A percentile compares a stretch with the other conserved stretches of the same genome.
These are phyloP conservation scores for Fusarium sp. DNA, from an alignment of 2,329 filamentous ascomycete genomes.

Conservation along the genomic window DNA sequence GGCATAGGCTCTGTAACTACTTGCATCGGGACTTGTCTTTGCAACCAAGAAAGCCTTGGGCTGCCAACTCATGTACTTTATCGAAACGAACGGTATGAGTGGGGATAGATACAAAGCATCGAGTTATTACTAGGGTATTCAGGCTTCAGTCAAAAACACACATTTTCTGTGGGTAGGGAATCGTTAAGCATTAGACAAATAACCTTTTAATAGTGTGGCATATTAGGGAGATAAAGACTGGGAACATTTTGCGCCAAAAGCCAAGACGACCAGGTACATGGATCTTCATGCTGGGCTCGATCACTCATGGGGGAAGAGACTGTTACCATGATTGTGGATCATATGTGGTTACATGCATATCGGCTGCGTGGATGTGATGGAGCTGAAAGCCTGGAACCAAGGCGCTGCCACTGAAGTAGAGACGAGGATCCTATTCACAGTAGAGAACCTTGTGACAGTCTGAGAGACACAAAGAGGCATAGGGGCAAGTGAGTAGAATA, in stretches of 20 bases:
- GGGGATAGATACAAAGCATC: constrained; percentile 24
- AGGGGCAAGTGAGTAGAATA: background rate
- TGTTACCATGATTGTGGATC: constrained; percentile 15
- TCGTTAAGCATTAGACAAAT: too few species aligned
- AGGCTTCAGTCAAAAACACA: background rate
- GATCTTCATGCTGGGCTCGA: too few species aligned
- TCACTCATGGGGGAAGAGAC: background rate
- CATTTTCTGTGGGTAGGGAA: too few species aligned
- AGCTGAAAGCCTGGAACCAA: constrained; percentile 14
- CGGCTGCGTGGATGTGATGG: background rate
- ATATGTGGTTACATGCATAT: constrained; percentile 1
- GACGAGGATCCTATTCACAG: background rate
- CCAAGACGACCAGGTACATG: background rate
- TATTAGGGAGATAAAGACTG: too few species aligned
- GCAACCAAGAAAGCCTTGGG: background rate
- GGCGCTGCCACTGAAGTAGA: constrained; percentile 3
- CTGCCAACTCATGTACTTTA: constrained; percentile 28
- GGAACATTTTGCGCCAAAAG: background rate
- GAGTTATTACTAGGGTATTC: constrained; percentile 35
- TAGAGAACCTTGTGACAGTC: background rate
- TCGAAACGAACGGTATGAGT: background rate
- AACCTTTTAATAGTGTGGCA: too few species aligned
- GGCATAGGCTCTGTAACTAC: constrained; percentile 16
- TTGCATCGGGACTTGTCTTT: constrained; percentile 23
- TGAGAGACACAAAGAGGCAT: too few species aligned